Evolutionary conservation across 2,329 filamentous ascomycete genomes (phyloP).

Genomic region (Aspergillus niger): DNA sequence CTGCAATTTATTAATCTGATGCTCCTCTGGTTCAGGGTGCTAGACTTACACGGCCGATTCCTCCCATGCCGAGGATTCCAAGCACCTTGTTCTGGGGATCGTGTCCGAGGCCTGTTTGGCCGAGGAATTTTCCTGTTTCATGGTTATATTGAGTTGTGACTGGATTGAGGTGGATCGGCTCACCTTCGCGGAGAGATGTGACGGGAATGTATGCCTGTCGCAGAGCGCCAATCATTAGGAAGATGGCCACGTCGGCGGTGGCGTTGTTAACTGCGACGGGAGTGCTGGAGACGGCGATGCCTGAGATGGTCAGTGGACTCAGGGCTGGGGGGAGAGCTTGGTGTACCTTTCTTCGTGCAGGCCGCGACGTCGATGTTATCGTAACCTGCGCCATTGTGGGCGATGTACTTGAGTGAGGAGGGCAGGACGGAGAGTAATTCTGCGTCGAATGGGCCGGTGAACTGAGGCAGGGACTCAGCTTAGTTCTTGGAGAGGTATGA

Average conservation of each 20-base stretch:
- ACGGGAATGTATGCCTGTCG: slow-evolving; percentile 47
- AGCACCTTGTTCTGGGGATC: slow-evolving; percentile 50
- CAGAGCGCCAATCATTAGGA: slow-evolving; percentile 51
- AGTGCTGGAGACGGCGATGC: slow-evolving; percentile 48
- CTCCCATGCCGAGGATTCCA: slow-evolving; percentile 52
- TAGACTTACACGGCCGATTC: slow-evolving; percentile 47
- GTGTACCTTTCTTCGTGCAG: slow-evolving; percentile 48
- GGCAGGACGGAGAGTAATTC: slow-evolving; percentile 52
- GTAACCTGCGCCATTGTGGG: slow-evolving; percentile 61
- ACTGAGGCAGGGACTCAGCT: slow-evolving; percentile 23
- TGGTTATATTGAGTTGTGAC: slow-evolving; percentile 4
- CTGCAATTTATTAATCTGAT: slow-evolving; percentile 26
- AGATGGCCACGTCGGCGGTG: slow-evolving; percentile 51
- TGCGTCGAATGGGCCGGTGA: slow-evolving; percentile 51
- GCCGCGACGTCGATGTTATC: slow-evolving; percentile 61
- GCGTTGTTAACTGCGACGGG: slow-evolving; percentile 51
- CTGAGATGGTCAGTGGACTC: slow-evolving; percentile 16
- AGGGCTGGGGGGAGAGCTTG: background rate
- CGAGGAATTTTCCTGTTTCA: slow-evolving; percentile 43
- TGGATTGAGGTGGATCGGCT: slow-evolving; percentile 6
- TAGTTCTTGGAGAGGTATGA: background rate
- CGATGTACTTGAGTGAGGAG: slow-evolving; percentile 51
- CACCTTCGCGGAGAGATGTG: slow-evolving; percentile 44
- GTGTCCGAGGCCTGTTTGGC: slow-evolving; percentile 45
- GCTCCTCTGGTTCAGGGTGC: background rate